Evolutionary conservation across 129 eudicot genomes (phyloP), one percentile per base, ranked within the genome.

Genomic region (Helianthus tuberosus): DNA sequence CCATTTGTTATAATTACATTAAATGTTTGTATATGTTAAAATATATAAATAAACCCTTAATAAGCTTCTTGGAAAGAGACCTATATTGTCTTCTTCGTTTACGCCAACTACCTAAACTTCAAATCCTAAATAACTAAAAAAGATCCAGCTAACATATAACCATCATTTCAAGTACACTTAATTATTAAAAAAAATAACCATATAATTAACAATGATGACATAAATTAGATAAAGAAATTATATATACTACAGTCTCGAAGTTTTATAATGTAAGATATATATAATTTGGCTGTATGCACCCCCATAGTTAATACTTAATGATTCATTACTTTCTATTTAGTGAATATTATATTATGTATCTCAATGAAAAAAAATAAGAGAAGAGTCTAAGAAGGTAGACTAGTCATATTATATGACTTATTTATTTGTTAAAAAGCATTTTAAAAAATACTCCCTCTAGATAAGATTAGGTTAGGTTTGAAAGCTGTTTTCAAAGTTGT

Each of bases 21-120:
- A 3, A n/a, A n/a, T n/a, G n/a, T n/a, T n/a, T n/a, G n/a, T n/a
- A n/a, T n/a, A n/a, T n/a, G 32, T 7, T n/a, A 5, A 14, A n/a
- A 14, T 63, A 29, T 68, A 14, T 13, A 29, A 29, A 68, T 48
- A 4, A 49, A 20, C 11, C 14, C 12, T 13, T 29, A 13, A 51
- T 38, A 69, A 69, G n/a, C 54, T 15, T 49, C 11, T 13, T 62
- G 47, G 35, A 60, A 15, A 16, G 12, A 74, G 14, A 64, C 20
- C 62, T 47, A 38, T 62, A 48, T 73, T 11, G 62, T 35, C 38
- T 16, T 32, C 11, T 74, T 74, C 25, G 64, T 51, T 50, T 49
- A 62, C 49, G 71, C 71, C 29, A 14, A 11, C 78, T 63, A 74
- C 71, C 78, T 74, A 74, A 50, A 49, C 1, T 49, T 48, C 52